Evolutionary conservation across 2,329 filamentous ascomycete species (phyloP).

Genomic region (Claviceps paspali): DNA sequence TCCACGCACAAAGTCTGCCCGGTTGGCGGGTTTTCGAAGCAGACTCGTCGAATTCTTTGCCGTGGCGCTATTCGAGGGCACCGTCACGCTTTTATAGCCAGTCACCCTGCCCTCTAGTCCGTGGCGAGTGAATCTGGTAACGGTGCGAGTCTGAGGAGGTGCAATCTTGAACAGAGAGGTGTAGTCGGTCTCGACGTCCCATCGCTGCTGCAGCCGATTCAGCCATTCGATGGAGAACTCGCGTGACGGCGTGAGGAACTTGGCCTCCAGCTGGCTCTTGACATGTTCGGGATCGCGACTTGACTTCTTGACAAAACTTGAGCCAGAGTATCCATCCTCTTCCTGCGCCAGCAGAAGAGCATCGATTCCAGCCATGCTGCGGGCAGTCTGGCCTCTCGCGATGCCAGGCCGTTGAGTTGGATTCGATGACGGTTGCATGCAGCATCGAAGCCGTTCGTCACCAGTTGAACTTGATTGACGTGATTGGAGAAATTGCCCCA

Average conservation of each 20-base stretch:
- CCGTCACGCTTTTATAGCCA: constrained; percentile 85
- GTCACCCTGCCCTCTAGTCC: constrained; percentile 86
- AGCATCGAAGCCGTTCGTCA: too few species aligned
- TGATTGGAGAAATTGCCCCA: neutral
- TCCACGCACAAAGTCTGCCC: constrained; percentile 83
- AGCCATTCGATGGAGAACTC: constrained; percentile 77
- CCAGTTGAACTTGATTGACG: too few species aligned
- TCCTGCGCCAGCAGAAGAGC: constrained; percentile 17
- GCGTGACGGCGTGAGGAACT: constrained; percentile 65
- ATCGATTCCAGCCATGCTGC: constrained; percentile 20
- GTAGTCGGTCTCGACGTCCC: constrained; percentile 70
- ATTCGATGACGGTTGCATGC: constrained; percentile 1
- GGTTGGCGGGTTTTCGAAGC: constrained; percentile 67
- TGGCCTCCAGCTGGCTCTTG: constrained; percentile 55
- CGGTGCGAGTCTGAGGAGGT: constrained; percentile 84
- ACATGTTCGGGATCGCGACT: constrained; percentile 41
- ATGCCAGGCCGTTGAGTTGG: neutral
- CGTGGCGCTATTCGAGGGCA: constrained; percentile 75
- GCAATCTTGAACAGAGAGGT: constrained; percentile 75
- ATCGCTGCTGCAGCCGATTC: constrained; percentile 73
- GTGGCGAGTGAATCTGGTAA: constrained; percentile 81
- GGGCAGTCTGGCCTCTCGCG: neutral
- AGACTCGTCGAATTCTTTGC: constrained; percentile 93
- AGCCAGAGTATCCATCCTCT: constrained; percentile 7
- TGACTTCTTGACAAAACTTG: constrained; percentile 2